These are phyloP conservation scores for Fusarium sp. DNA, from an alignment of 2,329 filamentous ascomycete genomes.

Conservation along the genomic window DNA sequence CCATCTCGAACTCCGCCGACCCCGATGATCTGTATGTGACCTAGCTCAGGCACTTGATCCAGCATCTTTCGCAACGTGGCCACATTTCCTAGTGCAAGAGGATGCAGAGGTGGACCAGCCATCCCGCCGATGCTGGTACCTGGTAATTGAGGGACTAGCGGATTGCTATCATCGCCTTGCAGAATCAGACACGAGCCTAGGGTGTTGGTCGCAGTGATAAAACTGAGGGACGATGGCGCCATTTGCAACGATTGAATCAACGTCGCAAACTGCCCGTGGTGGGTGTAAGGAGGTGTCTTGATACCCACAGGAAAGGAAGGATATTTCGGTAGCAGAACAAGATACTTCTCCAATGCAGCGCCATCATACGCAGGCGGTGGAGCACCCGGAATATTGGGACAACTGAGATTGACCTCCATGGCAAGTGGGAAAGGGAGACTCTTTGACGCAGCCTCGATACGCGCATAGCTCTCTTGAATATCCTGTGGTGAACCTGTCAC, in stretches of 20 bases:
- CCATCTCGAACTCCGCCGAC: slow-evolving; percentile 78
- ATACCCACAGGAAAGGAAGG: slow-evolving; percentile 67
- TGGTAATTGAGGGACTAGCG: slow-evolving; percentile 61
- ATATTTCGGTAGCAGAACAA: slow-evolving; percentile 60
- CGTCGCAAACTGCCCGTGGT: slow-evolving; percentile 72
- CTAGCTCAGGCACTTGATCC: slow-evolving; percentile 62
- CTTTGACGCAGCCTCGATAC: slow-evolving; percentile 58
- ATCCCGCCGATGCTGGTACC: slow-evolving; percentile 75
- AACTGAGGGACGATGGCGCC: slow-evolving; percentile 62
- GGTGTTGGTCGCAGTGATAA: slow-evolving; percentile 81
- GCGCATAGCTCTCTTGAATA: slow-evolving; percentile 67
- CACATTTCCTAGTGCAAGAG: slow-evolving; percentile 81
- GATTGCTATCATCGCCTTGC: slow-evolving; percentile 33
- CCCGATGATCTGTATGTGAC: slow-evolving; percentile 74
- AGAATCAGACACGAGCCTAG: slow-evolving; percentile 77
- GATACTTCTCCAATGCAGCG: slow-evolving; percentile 65
- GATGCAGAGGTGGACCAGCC: slow-evolving; percentile 79
- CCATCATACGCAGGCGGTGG: slow-evolving; percentile 79
- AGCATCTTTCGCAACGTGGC: slow-evolving; percentile 73
- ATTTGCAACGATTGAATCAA: slow-evolving; percentile 65
- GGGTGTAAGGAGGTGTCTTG: slow-evolving; percentile 83
- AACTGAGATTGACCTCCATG: slow-evolving; percentile 83
- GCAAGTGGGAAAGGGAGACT: slow-evolving; percentile 66
- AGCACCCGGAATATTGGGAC: slow-evolving; percentile 77
- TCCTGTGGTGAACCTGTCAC: slow-evolving; percentile 75